phyloP scores from a whole-genome alignment of 306 rosid species.

The Herpetospermum pedunculosum region DNA sequence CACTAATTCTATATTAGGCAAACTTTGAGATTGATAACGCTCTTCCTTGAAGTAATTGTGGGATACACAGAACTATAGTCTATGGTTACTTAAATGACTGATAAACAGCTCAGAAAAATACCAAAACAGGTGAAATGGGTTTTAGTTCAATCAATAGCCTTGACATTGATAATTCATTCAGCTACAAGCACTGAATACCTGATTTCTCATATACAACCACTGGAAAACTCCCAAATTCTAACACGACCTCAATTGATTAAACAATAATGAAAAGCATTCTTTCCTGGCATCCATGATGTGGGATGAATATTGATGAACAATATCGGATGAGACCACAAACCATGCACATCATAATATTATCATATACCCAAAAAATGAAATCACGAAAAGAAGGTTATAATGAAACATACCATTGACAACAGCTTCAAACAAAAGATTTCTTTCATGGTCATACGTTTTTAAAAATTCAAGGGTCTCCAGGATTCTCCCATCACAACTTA shows the following conservation, averaged over 20 bases:
- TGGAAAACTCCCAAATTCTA: background rate
- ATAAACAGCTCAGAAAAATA: background rate
- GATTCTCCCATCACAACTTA: slow-evolving; percentile 48
- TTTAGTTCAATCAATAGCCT: background rate
- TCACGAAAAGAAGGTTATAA: slow-evolving; percentile 12
- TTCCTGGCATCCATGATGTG: background rate
- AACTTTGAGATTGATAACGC: background rate
- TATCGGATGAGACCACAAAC: background rate
- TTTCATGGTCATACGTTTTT: slow-evolving; percentile 26
- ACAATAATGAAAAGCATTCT: background rate
- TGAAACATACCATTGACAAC: slow-evolving; percentile 45
- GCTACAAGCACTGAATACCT: background rate
- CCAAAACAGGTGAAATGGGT: background rate
- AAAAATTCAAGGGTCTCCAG: slow-evolving; percentile 47
- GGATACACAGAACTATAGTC: background rate
- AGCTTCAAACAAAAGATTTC: slow-evolving; percentile 46
- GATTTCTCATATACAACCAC: background rate
- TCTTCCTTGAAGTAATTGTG: background rate
- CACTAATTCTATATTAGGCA: background rate
- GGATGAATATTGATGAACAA: background rate
- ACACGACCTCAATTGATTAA: background rate
- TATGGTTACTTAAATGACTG: background rate
- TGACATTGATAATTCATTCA: background rate
- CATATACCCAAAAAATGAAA: background rate
- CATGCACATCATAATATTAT: background rate